A percentile compares a stretch with the other conserved stretches of the same genome.
Evolutionary conservation across 1,139 yeast species (phyloP).

Genomic region (Candida tropicalis): DNA sequence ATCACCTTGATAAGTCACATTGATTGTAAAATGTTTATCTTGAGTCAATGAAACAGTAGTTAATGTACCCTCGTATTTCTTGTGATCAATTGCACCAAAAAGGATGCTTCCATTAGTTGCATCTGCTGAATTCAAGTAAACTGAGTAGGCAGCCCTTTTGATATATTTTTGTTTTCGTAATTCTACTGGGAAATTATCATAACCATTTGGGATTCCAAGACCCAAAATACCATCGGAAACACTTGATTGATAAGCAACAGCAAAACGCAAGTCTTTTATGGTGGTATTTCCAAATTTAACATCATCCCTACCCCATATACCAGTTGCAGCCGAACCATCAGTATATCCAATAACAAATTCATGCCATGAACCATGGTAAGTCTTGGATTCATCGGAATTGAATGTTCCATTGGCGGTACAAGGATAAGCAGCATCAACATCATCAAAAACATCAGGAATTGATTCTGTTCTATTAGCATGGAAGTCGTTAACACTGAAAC

Average conservation of each 20-base stretch:
- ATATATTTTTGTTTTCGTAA: slow-evolving; percentile 48
- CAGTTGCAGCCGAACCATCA: slow-evolving; percentile 35
- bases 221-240: slow-evolving; percentile 52
- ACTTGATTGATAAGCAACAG: slow-evolving; percentile 46
- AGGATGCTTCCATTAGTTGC: slow-evolving; percentile 43
- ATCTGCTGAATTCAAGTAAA: slow-evolving; percentile 42
- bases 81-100: slow-evolving; percentile 61
- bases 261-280: slow-evolving; percentile 48
- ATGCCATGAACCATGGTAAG: slow-evolving; percentile 5
- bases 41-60: slow-evolving; percentile 26
- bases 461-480: slow-evolving; percentile 8
- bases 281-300: slow-evolving; percentile 21
- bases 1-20: slow-evolving; percentile 3
- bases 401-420: slow-evolving; percentile 17
- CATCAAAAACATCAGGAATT: slow-evolving; percentile 13
- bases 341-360: slow-evolving; percentile 43
- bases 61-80: slow-evolving; percentile 51
- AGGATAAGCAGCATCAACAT: slow-evolving; percentile 10
- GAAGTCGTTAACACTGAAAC: slow-evolving; percentile 41
- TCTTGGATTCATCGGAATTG: slow-evolving; percentile 11
- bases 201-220: slow-evolving; percentile 26
- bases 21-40: neutral
- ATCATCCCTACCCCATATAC: slow-evolving; percentile 68
- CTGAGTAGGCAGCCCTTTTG: slow-evolving; percentile 52
- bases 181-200: slow-evolving; percentile 30